Percentiles rank a stretch among this genome's conserved stretches.
These are phyloP conservation scores for Lagerstroemia speciosa DNA, from an alignment of 345 rosid genomes.

Conservation along the genomic window DNA sequence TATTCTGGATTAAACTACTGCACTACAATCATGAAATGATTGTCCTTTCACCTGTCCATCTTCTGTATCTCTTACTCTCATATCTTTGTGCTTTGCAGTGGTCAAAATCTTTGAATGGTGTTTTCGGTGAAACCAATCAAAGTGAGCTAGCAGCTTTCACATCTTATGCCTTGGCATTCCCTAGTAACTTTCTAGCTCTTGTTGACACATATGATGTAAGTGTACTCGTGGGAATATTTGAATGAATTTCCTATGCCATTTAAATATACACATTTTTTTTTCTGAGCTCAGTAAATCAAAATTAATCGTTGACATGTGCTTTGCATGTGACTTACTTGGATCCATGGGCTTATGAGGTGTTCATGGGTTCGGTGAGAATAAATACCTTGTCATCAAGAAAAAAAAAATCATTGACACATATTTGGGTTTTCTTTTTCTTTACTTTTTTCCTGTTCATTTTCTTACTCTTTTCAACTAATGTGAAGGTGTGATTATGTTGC, in stretches of 20 bases:
- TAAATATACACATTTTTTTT: neutral
- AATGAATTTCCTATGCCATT: neutral
- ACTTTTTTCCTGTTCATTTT: too few relatives aligned
- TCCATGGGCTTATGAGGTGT: too few relatives aligned
- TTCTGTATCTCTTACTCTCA: neutral
- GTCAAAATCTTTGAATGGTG: slow-evolving; percentile 17
- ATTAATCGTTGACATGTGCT: too few relatives aligned
- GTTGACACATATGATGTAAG: slow-evolving; percentile 93
- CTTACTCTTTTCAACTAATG: too few relatives aligned
- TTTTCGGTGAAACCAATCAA: slow-evolving; percentile 78
- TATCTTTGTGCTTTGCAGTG: slow-evolving; percentile 32
- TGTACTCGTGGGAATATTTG: slow-evolving; percentile 7
- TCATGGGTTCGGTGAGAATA: too few relatives aligned
- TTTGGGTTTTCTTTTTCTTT: too few relatives aligned
- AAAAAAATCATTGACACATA: neutral
- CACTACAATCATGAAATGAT: neutral
- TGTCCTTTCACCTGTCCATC: neutral
- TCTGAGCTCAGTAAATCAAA: neutral
- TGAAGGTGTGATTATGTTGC: neutral
- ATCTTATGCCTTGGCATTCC: slow-evolving; percentile 92
- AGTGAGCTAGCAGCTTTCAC: slow-evolving; percentile 93
- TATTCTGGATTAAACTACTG: too few relatives aligned
- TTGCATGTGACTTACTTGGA: too few relatives aligned
- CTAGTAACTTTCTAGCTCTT: slow-evolving; percentile 73
- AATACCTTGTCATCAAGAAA: too few relatives aligned